These are phyloP conservation scores for Entomortierella lignicola DNA, from an alignment of 192 early-diverging fungal species.

Conservation along the genomic window DNA sequence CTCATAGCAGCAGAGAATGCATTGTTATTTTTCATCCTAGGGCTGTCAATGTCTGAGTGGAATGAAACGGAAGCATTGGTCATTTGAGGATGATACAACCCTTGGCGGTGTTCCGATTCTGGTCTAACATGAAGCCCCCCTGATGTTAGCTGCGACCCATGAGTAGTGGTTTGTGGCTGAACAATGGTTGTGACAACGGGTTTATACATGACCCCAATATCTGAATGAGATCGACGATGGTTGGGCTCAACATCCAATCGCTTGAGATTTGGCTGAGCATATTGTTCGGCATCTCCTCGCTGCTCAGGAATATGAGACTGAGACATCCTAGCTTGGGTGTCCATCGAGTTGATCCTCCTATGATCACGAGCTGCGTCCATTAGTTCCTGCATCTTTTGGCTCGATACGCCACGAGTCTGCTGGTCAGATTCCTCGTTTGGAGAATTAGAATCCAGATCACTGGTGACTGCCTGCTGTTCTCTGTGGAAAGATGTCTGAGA, in stretches of 20 bases:
- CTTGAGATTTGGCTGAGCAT: slow-evolving; percentile 24
- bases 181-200: slow-evolving; percentile 10
- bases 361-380: slow-evolving; percentile 9
- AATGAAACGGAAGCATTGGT: neutral
- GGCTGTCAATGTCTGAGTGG: slow-evolving; percentile 2
- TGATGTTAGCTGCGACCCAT: neutral
- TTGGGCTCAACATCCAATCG: slow-evolving; percentile 32
- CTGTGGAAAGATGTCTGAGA: neutral
- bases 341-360: slow-evolving; percentile 44
- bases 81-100: neutral
- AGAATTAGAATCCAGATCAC: neutral
- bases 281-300: slow-evolving; percentile 13
- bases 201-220: slow-evolving; percentile 21
- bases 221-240: slow-evolving; percentile 40
- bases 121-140: neutral
- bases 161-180: slow-evolving; percentile 9
- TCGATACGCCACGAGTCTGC: neutral
- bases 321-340: slow-evolving; percentile 4
- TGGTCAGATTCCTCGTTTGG: neutral
- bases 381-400: neutral
- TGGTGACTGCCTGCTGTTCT: neutral
- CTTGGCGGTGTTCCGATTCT: neutral
- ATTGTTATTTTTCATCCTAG: slow-evolving; percentile 9
- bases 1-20: neutral
- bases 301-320: slow-evolving; percentile 13